A percentile compares a stretch with the other conserved stretches of the same genome.
Conservation (phyloP, 148 eudicot genomes). For the Oxyria digyna region DNA sequence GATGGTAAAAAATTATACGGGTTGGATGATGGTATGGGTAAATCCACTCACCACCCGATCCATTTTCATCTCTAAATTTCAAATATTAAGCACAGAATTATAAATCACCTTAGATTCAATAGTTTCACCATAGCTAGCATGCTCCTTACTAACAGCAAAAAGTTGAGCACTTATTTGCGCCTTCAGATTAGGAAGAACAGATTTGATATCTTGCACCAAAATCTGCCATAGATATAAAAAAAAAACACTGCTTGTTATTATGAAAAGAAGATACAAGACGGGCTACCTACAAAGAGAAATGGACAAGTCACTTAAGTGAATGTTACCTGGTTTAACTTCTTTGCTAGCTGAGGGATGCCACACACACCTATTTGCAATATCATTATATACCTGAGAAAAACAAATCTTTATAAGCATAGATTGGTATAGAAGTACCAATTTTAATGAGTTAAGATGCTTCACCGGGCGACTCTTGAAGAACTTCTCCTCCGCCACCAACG, state of each 20-base stretch:
- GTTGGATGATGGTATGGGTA: no score
- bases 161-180: conserved; percentile 30
- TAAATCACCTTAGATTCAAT: conserved; percentile 28
- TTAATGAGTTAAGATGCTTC: conserved; percentile 2
- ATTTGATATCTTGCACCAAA: conserved; percentile 35
- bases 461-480: conserved; percentile 35
- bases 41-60: no score
- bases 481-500: conserved; percentile 34
- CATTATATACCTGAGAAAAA: conserved; percentile 61
- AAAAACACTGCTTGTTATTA: not conserved
- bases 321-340: conserved; percentile 85
- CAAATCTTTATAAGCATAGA: not conserved
- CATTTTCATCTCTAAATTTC: no score
- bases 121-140: conserved; percentile 31
- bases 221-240: conserved; percentile 23
- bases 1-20: no score
- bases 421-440: not conserved
- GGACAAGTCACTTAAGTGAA: not conserved
- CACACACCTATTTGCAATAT: conserved; percentile 92
- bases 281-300: not conserved
- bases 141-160: conserved; percentile 26
- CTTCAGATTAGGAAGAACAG: conserved; percentile 34
- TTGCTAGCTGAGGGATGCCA: conserved; percentile 87
- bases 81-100: not conserved
- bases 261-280: not conserved